Conservation (phyloP, 2,329 filamentous ascomycete genomes). For the Talaromyces sp. region DNA sequence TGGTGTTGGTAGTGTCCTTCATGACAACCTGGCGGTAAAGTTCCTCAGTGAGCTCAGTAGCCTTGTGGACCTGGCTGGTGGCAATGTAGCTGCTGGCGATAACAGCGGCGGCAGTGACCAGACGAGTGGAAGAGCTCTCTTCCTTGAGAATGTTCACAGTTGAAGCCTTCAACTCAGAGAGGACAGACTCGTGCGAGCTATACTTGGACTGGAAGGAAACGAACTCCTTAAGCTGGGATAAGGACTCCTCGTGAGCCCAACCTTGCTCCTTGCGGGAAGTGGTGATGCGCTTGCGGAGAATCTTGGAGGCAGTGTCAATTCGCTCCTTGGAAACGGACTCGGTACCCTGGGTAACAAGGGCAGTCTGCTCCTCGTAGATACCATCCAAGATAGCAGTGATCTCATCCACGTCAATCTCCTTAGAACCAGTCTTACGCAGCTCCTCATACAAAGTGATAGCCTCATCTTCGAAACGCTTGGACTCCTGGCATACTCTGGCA, state of each 20-base stretch:
- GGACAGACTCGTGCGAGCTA: conserved; percentile 33
- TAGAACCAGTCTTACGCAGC: conserved; percentile 35
- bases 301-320: conserved; percentile 32
- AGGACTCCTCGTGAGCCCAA: conserved; percentile 45
- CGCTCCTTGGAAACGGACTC: conserved; percentile 32
- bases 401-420: conserved; percentile 37
- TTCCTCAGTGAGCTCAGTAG: conserved; percentile 38
- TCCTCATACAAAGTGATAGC: conserved; percentile 43
- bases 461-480: conserved; percentile 38
- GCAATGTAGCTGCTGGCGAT: conserved; percentile 43
- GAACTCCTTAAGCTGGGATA: conserved; percentile 42
- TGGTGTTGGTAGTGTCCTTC: conserved; percentile 37
- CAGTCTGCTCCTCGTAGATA: conserved; percentile 42
- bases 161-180: conserved; percentile 38
- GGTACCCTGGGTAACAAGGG: conserved; percentile 22
- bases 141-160: conserved; percentile 36
- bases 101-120: conserved; percentile 38
- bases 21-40: conserved; percentile 44
- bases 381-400: conserved; percentile 39
- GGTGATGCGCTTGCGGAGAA: conserved; percentile 34
- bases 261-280: conserved; percentile 36
- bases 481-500: conserved; percentile 43
- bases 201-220: conserved; percentile 39
- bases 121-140: conserved; percentile 33
- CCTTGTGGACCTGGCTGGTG: conserved; percentile 36